These are phyloP conservation scores for Microbotryomycetes sp. DNA, from an alignment of 1,284 basidiomycete genomes.

Conservation along the genomic window DNA sequence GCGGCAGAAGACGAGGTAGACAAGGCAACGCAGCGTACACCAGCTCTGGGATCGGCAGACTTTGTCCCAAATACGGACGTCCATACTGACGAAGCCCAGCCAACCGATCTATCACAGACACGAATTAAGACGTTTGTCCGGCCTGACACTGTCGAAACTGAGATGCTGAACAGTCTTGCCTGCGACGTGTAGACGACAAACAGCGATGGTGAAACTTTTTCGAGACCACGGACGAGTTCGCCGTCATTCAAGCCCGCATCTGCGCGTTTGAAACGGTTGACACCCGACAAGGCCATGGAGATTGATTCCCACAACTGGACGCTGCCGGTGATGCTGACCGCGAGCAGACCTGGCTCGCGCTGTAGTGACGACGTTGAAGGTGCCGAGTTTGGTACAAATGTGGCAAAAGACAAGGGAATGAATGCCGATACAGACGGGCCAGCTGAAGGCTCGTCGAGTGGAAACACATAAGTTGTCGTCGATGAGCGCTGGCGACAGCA, in stretches of 20 bases:
- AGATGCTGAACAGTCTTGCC: conserved; percentile 40
- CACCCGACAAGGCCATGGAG: conserved; percentile 41
- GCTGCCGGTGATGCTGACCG: conserved; percentile 41
- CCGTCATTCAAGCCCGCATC: conserved; percentile 34
- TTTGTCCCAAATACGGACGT: conserved; percentile 28
- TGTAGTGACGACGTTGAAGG: conserved; percentile 35
- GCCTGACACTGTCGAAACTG: conserved; percentile 37
- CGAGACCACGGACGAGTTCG: conserved; percentile 40
- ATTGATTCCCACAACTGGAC: conserved; percentile 44
- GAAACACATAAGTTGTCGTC: conserved; percentile 35
- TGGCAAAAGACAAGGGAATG: conserved; percentile 31
- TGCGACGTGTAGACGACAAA: conserved; percentile 39
- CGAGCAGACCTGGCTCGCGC: conserved; percentile 44
- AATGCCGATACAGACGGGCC: conserved; percentile 38
- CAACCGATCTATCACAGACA: conserved; percentile 38
- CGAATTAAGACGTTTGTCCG: conserved; percentile 33
- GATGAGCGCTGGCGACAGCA: conserved; percentile 7
- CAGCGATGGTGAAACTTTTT: conserved; percentile 26
- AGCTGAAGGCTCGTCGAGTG: no score
- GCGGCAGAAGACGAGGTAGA: not conserved
- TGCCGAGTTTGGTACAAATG: conserved; percentile 33
- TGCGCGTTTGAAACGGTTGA: conserved; percentile 30
- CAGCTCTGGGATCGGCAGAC: conserved; percentile 25
- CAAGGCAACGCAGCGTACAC: conserved; percentile 26
- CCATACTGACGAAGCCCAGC: conserved; percentile 30